phyloP scores from a whole-genome alignment of 169 alveolate genomes.

The Nephromyces sp. region DNA sequence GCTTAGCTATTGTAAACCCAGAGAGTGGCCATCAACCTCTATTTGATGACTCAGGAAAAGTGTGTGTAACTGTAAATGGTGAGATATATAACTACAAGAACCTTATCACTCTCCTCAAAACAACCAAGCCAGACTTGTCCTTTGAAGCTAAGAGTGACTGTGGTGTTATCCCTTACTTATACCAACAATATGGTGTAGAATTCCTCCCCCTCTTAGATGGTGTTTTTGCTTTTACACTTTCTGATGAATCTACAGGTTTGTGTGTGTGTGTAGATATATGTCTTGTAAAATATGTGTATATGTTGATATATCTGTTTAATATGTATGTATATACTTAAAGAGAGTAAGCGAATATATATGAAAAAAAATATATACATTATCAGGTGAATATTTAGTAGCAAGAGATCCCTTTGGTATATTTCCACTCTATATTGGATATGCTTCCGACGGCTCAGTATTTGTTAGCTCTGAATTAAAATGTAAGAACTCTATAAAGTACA shows the following conservation, averaged over 20 bases:
- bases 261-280: not conserved
- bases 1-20: constrained; percentile 30
- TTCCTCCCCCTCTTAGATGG: not conserved
- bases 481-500: not conserved
- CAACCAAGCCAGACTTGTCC: too few relatives aligned
- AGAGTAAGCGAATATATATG: too few relatives aligned
- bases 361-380: not conserved
- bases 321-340: too few relatives aligned
- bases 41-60: constrained; percentile 17
- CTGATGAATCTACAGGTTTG: not conserved
- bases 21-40: constrained; percentile 30
- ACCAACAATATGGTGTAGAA: not conserved
- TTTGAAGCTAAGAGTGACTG: not conserved
- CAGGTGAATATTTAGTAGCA: constrained; percentile 24
- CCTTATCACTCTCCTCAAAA: too few relatives aligned
- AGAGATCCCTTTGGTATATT: constrained; percentile 30
- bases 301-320: too few relatives aligned
- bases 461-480: constrained; percentile 21
- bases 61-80: constrained; percentile 18
- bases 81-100: constrained; percentile 28
- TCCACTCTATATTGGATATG: constrained; percentile 24
- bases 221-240: not conserved
- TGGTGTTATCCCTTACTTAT: not conserved
- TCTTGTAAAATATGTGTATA: not conserved
- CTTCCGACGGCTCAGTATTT: constrained; percentile 20